Base-by-base conservation (phyloP, 2,329 filamentous ascomycete species). In the Clarireedia hainanense region DNA sequence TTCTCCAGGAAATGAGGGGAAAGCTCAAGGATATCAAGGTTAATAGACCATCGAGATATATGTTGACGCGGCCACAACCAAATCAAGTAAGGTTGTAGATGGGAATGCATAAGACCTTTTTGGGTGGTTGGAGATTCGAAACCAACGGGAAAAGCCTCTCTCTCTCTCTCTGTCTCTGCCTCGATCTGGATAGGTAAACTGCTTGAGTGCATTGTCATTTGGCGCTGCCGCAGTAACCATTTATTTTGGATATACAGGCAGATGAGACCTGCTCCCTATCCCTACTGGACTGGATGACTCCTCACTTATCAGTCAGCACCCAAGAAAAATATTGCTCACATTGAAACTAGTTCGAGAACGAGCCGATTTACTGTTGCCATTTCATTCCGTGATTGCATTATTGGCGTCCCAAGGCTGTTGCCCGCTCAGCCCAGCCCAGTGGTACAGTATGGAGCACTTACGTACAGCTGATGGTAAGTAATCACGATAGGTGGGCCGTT, bases 1-100 rank as follows among this genome's bases (percentile, higher is more conserved):
- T 42, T 42, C 39, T 20, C 39, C 37, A 20, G 45, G 46, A 48
- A 55, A 57, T 58, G 60, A 58, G 60, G 55, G 60, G 60, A 57
- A 61, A 40, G 26, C 24, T 40, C 45, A 17, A 49, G 51, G 51
- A 42, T 42, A 23, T 40, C 45, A 17, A 49, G 51, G 51, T 34
- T 42, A 23, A 54, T 24, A 39, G 14, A 17, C 20, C 49, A 56
- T 46, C 50, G 48, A 47, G 26, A 27, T 43, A 20, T 17, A 54
- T 49, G 54, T 61, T 39, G 52, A 48, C 57, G 60, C 56, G 58
- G 52, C 45, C 40, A n/a, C 45, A 39, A 40, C 52, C 55, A 36
- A 37, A 60, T 51, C n/a, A 17, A 42, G 39, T 42, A 42, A 34
- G 30, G 30, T 34, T 34, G 34, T n/a, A 60, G 57, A 54, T 57